A percentile compares a stretch with the other conserved stretches of the same genome.
phyloP scores from a whole-genome alignment of 2,329 filamentous ascomycete genomes.

The Cyclaneusma minus region DNA sequence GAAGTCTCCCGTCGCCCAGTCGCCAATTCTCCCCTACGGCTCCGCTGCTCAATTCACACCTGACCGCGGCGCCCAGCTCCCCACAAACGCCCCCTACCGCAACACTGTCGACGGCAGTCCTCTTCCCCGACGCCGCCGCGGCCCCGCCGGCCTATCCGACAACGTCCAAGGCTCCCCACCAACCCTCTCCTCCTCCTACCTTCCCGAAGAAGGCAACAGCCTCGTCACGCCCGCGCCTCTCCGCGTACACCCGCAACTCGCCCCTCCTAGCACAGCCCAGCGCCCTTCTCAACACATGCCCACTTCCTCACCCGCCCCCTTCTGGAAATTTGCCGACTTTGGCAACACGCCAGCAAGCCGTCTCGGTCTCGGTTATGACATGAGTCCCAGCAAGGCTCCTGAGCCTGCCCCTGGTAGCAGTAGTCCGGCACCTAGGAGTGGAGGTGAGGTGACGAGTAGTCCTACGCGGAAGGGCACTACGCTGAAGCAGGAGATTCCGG shows the following conservation, averaged over 20 bases:
- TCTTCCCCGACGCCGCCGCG: slow-evolving; percentile 37
- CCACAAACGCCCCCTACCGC: too few species aligned
- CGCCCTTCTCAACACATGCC: slow-evolving; percentile 75
- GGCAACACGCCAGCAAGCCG: slow-evolving; percentile 48
- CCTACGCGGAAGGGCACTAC: slow-evolving; percentile 4
- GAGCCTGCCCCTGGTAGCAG: slow-evolving; percentile 34
- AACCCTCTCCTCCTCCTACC: slow-evolving; percentile 43
- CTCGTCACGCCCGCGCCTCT: slow-evolving; percentile 61
- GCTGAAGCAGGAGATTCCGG: slow-evolving; percentile 11
- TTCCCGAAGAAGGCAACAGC: slow-evolving; percentile 42
- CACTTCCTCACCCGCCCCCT: slow-evolving; percentile 70
- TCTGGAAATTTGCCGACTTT: slow-evolving; percentile 76
- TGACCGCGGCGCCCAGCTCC: slow-evolving; percentile 28
- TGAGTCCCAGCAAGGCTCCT: slow-evolving; percentile 38
- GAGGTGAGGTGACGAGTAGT: slow-evolving; percentile 5
- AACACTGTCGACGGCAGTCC: slow-evolving; percentile 46
- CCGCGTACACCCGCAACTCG: slow-evolving; percentile 57
- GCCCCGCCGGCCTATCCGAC: slow-evolving; percentile 26
- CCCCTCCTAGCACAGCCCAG: slow-evolving; percentile 67
- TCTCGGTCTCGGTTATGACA: slow-evolving; percentile 32
- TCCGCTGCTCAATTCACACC: slow-evolving; percentile 35
- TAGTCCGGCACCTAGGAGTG: slow-evolving; percentile 32
- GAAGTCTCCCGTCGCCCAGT: slow-evolving; percentile 37
- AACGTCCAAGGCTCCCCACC: slow-evolving; percentile 40
- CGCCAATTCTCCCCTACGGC: slow-evolving; percentile 27